Conservation (phyloP, 2,329 filamentous ascomycete species). For the Penicillium crustosum region DNA sequence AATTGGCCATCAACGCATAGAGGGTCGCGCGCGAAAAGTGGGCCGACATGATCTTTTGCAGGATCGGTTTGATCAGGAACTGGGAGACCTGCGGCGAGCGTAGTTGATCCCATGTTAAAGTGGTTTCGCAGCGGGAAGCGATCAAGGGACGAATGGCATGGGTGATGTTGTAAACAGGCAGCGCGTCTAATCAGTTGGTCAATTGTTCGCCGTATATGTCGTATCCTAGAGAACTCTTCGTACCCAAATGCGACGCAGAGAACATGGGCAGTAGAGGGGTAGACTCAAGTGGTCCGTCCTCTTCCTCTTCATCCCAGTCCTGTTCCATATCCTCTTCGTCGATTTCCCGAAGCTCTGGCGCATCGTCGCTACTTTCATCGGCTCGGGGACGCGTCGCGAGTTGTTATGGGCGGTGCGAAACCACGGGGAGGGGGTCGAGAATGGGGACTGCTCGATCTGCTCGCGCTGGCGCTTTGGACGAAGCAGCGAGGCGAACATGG, state of each 20-base stretch:
- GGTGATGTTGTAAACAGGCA: conserved; percentile 87
- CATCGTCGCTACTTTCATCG: conserved; percentile 17
- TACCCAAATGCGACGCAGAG: conserved; percentile 74
- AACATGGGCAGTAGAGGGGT: conserved; percentile 72
- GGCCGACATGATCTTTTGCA: conserved; percentile 77
- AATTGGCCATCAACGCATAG: conserved; percentile 90
- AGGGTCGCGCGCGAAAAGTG: conserved; percentile 85
- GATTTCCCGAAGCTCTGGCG: conserved; percentile 32
- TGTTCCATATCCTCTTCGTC: conserved; percentile 43
- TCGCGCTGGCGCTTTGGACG: conserved; percentile 21
- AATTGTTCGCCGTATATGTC: neutral
- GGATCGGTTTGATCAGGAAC: conserved; percentile 93
- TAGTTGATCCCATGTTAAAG: conserved; percentile 89
- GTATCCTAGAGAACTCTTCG: conserved; percentile 7
- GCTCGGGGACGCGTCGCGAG: conserved; percentile 9
- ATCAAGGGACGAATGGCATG: conserved; percentile 86
- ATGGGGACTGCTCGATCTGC: conserved; percentile 19
- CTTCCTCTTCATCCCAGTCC: conserved; percentile 41
- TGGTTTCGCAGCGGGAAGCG: conserved; percentile 82
- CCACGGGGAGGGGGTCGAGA: conserved; percentile 21
- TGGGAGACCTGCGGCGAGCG: conserved; percentile 94
- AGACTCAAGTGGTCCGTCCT: conserved; percentile 47
- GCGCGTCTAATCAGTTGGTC: conserved; percentile 59
- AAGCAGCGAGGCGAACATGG: conserved; percentile 26
- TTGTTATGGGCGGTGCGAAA: conserved; percentile 12